These are phyloP conservation scores for Tremellales sp. DNA, from an alignment of 1,284 basidiomycete species.

Conservation along the genomic window DNA sequence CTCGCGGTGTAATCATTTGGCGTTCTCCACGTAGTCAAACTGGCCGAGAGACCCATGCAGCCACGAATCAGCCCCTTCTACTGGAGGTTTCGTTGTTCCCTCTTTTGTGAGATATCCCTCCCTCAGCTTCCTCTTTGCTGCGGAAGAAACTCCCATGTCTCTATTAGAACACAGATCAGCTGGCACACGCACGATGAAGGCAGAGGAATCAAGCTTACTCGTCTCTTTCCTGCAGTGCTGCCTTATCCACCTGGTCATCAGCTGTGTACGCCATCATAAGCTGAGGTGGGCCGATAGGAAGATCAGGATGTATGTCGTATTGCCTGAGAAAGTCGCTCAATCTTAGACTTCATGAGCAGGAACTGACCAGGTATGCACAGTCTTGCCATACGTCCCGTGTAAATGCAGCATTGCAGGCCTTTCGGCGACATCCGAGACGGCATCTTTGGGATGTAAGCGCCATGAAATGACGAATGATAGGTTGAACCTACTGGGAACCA, in stretches of 20 bases:
- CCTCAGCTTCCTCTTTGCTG: conserved; percentile 45
- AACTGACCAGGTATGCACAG: conserved; percentile 54
- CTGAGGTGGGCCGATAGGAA: conserved; percentile 55
- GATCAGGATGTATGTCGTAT: conserved; percentile 50
- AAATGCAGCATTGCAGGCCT: conserved; percentile 54
- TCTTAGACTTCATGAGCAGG: background rate
- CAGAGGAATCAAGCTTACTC: conserved; percentile 21
- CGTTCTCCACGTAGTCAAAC: conserved; percentile 27
- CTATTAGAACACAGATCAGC: conserved; percentile 12
- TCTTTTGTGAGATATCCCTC: conserved; percentile 50
- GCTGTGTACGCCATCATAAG: conserved; percentile 54
- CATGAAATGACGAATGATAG: background rate
- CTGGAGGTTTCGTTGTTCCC: conserved; percentile 35
- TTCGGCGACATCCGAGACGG: conserved; percentile 50
- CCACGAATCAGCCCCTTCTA: conserved; percentile 49
- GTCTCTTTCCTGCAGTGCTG: conserved; percentile 47
- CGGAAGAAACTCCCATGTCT: conserved; percentile 46
- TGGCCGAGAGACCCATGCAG: conserved; percentile 39
- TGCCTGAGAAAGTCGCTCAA: conserved; percentile 19
- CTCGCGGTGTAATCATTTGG: too few species aligned
- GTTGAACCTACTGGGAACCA: conserved; percentile 47
- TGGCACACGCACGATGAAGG: background rate
- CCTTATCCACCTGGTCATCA: conserved; percentile 47
- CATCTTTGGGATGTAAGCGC: conserved; percentile 22
- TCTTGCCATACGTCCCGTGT: conserved; percentile 56